Base-by-base conservation (phyloP, 2,329 filamentous ascomycete species). In the Fusarium transvaalense region DNA sequence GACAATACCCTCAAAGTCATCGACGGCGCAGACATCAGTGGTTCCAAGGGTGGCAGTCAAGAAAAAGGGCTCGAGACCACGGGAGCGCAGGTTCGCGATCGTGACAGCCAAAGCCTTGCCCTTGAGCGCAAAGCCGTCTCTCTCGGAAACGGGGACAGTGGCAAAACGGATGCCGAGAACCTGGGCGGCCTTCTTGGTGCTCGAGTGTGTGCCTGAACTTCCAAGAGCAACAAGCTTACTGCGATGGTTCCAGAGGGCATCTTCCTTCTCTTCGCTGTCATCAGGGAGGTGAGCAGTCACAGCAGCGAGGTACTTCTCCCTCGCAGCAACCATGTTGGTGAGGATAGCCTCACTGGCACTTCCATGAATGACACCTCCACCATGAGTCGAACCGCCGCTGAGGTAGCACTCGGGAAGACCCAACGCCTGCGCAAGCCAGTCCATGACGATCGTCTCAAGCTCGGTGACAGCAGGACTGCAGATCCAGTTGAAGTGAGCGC, bases 401-500 rank as follows among this genome's bases (percentile, higher is more conserved):
- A 91, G 82, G 76, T 90, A 98, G 70, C 87, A 91, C 13, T 86
- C 80, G 0, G 95, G 94, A 25, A 98, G 82, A 2, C 82, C 88
- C 14, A 97, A 80, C 10, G 93, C 85, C 77, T 91, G 88, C 17
- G 91, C 93, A 5, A 97, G 82, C 94, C 95, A 98, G 80, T 98
- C 95, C 78, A 97, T 86, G 42, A 97, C 91, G 25, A 97, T 86
- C 0, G 94, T 97, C 83, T 98, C 95, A 47, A 98, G 86, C 81
- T 98, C 95, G 0, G 95, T 98, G 19, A 96, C 91, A 9, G 92
- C 94, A 1, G 95, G 95, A 8, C 91, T 94, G 81, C 95, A 97
- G 68, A 97, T 89, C 95, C 95, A 98, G 81, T 98, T 98, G 85
- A 98, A 98, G 38, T 93, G 93, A 2, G 95, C 93, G 17, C 92